Evolutionary conservation across 257 asterid genomes (phyloP).

Genomic region (Capsicum chinense): DNA sequence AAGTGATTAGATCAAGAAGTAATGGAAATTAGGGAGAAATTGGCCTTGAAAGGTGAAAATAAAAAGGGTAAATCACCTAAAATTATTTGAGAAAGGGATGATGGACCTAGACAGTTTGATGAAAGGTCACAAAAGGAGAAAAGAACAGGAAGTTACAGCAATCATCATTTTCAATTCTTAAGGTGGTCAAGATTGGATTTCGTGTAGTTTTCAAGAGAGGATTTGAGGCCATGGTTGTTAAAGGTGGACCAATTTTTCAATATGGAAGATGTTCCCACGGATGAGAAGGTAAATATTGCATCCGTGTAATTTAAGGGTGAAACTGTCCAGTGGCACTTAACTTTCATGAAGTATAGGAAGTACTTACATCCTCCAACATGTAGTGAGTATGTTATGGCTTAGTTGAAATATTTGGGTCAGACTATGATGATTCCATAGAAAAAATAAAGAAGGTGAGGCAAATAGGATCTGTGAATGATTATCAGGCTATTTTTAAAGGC

Average conservation of each 20-base stretch:
- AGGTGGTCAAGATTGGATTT: not conserved
- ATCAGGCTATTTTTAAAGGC: no score
- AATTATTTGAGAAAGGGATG: not conserved
- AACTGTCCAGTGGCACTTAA: not conserved
- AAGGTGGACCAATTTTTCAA: not conserved
- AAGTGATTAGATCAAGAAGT: no score
- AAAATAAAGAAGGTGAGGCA: no score
- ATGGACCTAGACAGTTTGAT: not conserved
- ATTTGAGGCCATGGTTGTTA: not conserved
- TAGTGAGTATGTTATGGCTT: no score
- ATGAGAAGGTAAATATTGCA: not conserved
- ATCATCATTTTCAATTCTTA: not conserved
- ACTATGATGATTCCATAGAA: no score
- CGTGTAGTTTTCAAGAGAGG: not conserved
- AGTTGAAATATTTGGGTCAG: no score
- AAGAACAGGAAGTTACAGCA: not conserved
- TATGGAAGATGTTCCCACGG: not conserved
- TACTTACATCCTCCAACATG: not conserved
- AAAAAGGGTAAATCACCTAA: not conserved
- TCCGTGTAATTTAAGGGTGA: not conserved
- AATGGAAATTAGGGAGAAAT: no score
- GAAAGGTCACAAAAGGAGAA: not conserved
- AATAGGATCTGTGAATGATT: no score
- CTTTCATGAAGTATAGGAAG: not conserved
- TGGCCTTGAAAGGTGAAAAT: no score